Conservation (phyloP, 371 early-diverging fungal genomes). For the Gilbertella persicaria region DNA sequence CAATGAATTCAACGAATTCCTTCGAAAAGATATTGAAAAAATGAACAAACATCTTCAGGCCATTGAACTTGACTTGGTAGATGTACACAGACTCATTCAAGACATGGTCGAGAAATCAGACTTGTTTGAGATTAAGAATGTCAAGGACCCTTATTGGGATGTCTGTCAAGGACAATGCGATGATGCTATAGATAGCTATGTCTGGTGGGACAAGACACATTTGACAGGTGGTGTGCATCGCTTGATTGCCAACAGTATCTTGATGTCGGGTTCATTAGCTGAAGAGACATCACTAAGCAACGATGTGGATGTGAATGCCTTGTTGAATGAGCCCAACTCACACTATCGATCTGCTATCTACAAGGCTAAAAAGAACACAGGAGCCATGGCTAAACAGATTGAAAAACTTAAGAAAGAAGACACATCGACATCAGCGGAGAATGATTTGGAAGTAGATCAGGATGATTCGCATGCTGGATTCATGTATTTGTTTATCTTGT, state of each 20-base stretch:
- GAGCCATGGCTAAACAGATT: constrained; percentile 27
- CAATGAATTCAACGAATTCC: constrained; percentile 24
- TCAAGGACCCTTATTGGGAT: constrained; percentile 41
- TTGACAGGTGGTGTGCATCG: constrained; percentile 50
- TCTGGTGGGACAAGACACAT: constrained; percentile 53
- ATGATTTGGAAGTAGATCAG: constrained; percentile 4
- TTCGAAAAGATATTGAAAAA: constrained; percentile 25
- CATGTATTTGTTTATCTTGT: constrained; percentile 25
- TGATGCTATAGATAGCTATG: constrained; percentile 35
- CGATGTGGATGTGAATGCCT: constrained; percentile 10
- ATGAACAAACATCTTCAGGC: constrained; percentile 32
- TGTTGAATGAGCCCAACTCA: constrained; percentile 11
- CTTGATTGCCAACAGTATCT: constrained; percentile 42
- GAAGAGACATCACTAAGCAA: constrained; percentile 19
- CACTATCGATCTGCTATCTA: constrained; percentile 32
- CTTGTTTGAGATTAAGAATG: constrained; percentile 39
- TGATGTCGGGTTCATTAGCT: constrained; percentile 35
- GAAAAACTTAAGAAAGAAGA: constrained; percentile 15
- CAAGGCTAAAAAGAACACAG: constrained; percentile 27
- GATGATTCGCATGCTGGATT: neutral
- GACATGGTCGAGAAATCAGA: constrained; percentile 34
- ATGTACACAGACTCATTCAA: constrained; percentile 28
- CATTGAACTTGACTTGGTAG: constrained; percentile 36
- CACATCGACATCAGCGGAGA: neutral
- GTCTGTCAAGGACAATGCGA: constrained; percentile 42